Evolutionary conservation across 352 stramenopile genomes (phyloP), one percentile per base, ranked within the genome.

Genomic region (Albugo candida): DNA sequence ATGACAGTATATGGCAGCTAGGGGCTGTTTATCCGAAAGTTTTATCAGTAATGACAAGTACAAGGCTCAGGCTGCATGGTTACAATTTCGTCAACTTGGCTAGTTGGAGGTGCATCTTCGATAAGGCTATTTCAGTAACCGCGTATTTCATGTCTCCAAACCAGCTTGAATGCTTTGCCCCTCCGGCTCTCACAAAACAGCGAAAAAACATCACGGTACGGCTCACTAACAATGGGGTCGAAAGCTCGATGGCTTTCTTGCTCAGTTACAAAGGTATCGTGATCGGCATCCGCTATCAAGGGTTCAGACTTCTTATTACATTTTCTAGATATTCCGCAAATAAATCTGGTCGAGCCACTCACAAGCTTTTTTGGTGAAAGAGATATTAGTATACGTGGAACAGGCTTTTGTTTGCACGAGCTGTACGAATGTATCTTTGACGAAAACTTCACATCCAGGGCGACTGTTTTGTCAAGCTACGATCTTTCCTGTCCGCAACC

Each of bases 161-260:
- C 1, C 45, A 37, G n/a, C n/a, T 54, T 18, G 27, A 36, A 41
- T 54, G 58, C 18, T 16, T 42, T 13, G 5, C 48, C 19, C 45
- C 41, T 65, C 36, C 17, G 19, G 14, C 10, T 31, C 42, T 11
- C 39, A 16, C 3, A 44, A 49, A 31, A n/a, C 36, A 6, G 44
- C 13, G 20, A 31, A 27, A 2, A 31, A 41, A 17, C 45, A 45
- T 83, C n/a, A 10, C 52, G 10, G 47, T 83, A 14, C 58, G 56
- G 13, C 24, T 83, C n/a, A 75, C 60, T 13, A 81, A 60, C 0
- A 82, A 81, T 42, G 48, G 52, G 0, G 62, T 81, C 49, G 68
- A 81, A 21, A 78, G 67, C 42, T 78, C 62, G 2, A 39, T 43
- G 11, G 2, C 51, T 0, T 36, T 82, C 2, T 13, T 40, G 5